phyloP scores from a whole-genome alignment of 208 protist genomes.

The Crithidia mellificae region DNA sequence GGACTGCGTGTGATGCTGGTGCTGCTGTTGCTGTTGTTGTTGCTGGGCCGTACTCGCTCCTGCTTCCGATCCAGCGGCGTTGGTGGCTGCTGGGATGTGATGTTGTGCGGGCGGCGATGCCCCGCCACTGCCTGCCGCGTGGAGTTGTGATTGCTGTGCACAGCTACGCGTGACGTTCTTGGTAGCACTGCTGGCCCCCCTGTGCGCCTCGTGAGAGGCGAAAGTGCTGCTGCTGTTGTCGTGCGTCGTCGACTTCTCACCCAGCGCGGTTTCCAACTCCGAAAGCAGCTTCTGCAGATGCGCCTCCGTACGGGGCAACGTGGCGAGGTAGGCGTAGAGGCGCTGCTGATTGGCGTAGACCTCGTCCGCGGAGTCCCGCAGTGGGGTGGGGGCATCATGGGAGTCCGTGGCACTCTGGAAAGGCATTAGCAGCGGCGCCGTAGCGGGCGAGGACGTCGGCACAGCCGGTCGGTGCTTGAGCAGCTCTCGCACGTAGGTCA shows the following conservation, averaged over 20 bases:
- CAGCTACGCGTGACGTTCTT: not conserved
- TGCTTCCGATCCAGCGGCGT: too few species aligned
- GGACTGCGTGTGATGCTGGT: too few species aligned
- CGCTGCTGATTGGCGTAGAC: constrained; percentile 24
- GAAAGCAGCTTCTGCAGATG: constrained; percentile 37
- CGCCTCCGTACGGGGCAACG: constrained; percentile 48
- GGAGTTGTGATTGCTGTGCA: too few species aligned
- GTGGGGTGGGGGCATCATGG: not conserved
- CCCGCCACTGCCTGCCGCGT: too few species aligned
- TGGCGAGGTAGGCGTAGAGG: constrained; percentile 32
- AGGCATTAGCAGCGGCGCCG: not conserved
- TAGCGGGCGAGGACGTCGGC: not conserved
- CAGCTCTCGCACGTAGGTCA: constrained; percentile 39
- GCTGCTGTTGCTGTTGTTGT: too few species aligned
- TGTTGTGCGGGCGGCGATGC: too few species aligned
- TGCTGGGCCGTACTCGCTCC: too few species aligned
- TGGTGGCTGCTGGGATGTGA: too few species aligned
- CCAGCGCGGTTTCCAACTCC: constrained; percentile 24
- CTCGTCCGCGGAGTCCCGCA: constrained; percentile 6
- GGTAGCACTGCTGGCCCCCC: not conserved
- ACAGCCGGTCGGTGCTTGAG: constrained; percentile 24
- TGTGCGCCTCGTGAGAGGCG: not conserved
- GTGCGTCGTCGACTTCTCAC: not conserved
- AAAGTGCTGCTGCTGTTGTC: not conserved
- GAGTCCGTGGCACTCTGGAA: not conserved